Percentiles rank a stretch among this genome's conserved stretches.
These are phyloP conservation scores for Aureoboletus auriporus DNA, from an alignment of 768 basidiomycete species.

Conservation along the genomic window DNA sequence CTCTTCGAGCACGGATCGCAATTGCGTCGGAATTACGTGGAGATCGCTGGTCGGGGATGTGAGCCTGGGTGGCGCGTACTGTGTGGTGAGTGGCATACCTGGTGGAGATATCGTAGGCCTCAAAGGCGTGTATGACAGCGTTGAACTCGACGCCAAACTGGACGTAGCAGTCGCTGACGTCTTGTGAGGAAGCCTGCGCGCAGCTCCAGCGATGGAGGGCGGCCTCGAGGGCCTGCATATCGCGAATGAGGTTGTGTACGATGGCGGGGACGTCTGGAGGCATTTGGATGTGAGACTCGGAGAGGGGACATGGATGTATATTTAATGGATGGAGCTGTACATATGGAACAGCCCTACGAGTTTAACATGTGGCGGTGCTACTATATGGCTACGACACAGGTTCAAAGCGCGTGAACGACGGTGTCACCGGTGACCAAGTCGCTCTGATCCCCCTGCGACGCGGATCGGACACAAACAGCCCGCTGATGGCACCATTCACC, in stretches of 20 bases:
- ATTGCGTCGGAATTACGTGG: constrained; percentile 33
- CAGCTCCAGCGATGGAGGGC: constrained; percentile 65
- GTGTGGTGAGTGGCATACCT: constrained; percentile 39
- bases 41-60: constrained; percentile 33
- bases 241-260: constrained; percentile 52
- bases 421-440: not conserved
- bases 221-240: constrained; percentile 82
- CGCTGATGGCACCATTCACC: constrained; percentile 13
- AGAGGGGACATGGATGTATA: no score
- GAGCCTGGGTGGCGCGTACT: constrained; percentile 14
- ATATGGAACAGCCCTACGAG: no score
- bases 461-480: constrained; percentile 20
- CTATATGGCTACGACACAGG: constrained; percentile 13
- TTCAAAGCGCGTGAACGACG: constrained; percentile 13
- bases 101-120: constrained; percentile 67
- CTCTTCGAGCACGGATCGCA: constrained; percentile 39
- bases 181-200: constrained; percentile 51
- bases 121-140: constrained; percentile 70
- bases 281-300: no score
- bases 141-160: constrained; percentile 89
- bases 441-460: constrained; percentile 8
- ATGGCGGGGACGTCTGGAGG: not conserved
- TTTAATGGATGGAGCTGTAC: no score
- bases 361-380: no score
- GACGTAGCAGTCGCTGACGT: constrained; percentile 90